Conservation (phyloP, 2,329 filamentous ascomycete species). For the Meredithiella fracta region DNA sequence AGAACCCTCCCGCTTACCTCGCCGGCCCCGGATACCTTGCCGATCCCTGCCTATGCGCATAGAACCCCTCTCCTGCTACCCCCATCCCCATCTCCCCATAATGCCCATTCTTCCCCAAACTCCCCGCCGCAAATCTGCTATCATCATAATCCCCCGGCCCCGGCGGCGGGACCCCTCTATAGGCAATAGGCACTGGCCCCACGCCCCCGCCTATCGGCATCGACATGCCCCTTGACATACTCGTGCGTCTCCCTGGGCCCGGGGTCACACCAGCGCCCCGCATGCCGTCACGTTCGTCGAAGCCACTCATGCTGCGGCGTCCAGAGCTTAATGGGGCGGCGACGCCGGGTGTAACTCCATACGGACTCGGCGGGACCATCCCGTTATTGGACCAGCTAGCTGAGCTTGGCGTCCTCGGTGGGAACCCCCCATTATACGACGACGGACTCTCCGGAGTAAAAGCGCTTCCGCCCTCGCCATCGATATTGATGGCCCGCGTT, state of each 20-base stretch:
- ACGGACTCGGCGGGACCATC: background rate
- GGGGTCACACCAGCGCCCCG: too few relatives aligned
- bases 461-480: background rate
- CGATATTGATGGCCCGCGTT: slow-evolving; percentile 2
- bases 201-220: slow-evolving; percentile 1
- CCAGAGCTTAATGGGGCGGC: background rate
- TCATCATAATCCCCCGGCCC: background rate
- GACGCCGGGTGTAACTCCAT: background rate
- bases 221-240: slow-evolving; percentile 7
- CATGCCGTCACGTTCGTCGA: slow-evolving; percentile 6
- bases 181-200: slow-evolving; percentile 2
- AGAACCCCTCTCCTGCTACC: background rate
- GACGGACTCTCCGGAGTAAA: background rate
- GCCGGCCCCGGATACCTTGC: too few relatives aligned
- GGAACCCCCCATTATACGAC: slow-evolving; percentile 7
- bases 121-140: background rate
- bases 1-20: too few relatives aligned
- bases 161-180: background rate
- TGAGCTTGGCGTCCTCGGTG: slow-evolving; percentile 7
- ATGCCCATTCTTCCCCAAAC: background rate
- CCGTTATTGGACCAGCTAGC: background rate
- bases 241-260: slow-evolving; percentile 6
- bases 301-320: background rate
- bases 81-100: slow-evolving; percentile 6
- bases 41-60: background rate